Conservation (phyloP, 208 protist species). For the Acanthamoeba castellanii region DNA sequence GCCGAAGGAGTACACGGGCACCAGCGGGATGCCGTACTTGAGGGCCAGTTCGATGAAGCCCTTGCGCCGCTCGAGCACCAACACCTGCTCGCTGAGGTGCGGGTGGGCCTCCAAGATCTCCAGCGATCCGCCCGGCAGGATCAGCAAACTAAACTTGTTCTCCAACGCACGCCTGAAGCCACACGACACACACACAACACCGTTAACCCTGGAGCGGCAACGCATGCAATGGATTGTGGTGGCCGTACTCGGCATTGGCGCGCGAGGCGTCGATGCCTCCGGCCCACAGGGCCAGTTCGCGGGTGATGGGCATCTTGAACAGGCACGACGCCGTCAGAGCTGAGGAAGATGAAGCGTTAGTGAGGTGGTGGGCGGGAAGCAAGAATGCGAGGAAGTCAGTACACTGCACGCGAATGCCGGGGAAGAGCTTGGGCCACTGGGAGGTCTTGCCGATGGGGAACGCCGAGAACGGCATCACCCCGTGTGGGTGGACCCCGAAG, state of each 20-base stretch:
- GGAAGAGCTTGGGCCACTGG: conserved; percentile 30
- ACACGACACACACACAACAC: no score
- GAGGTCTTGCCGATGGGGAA: conserved; percentile 59
- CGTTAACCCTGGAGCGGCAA: no score
- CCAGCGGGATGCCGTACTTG: background rate
- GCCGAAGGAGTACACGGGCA: conserved; percentile 47
- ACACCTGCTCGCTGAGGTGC: background rate
- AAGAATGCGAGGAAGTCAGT: background rate
- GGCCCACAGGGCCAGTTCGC: conserved; percentile 10
- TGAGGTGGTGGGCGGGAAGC: background rate
- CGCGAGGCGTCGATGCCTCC: conserved; percentile 31
- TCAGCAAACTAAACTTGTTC: conserved; percentile 5
- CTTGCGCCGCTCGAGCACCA: conserved; percentile 41
- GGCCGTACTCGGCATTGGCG: background rate
- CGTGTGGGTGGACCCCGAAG: conserved; percentile 42
- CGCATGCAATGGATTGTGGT: no score
- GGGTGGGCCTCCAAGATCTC: conserved; percentile 6
- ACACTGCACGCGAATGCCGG: conserved; percentile 18
- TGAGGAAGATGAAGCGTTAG: background rate
- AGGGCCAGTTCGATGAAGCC: conserved; percentile 44
- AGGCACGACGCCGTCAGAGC: background rate
- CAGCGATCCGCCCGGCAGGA: background rate
- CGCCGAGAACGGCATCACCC: conserved; percentile 38
- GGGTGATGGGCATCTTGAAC: conserved; percentile 37
- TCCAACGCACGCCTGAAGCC: background rate